These are phyloP conservation scores for Phaeotremella skinneri DNA, from an alignment of 768 basidiomycete species.

Conservation along the genomic window DNA sequence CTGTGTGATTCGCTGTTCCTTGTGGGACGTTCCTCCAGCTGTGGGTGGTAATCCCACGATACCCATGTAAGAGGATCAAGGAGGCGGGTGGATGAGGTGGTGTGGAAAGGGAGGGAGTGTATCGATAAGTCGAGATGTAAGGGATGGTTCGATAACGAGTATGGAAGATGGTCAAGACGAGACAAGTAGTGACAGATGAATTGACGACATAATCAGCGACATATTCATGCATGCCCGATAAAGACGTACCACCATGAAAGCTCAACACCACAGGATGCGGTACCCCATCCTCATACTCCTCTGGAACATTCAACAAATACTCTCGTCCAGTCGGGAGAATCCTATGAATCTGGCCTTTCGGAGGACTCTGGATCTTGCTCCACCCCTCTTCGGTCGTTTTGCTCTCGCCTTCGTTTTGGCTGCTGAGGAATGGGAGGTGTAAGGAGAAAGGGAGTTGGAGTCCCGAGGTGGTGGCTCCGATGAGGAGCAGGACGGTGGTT, in stretches of 20 bases:
- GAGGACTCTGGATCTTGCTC: no score
- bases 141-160: no score
- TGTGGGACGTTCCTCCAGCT: conserved; percentile 28
- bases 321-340: conserved; percentile 14
- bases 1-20: conserved; percentile 23
- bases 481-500: no score
- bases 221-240: no score
- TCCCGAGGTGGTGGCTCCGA: neutral
- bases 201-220: no score
- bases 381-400: neutral
- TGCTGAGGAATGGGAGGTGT: neutral
- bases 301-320: conserved; percentile 18
- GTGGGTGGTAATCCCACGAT: no score
- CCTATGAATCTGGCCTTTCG: conserved; percentile 6
- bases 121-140: no score
- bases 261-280: conserved; percentile 28
- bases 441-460: no score
- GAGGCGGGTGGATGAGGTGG: no score
- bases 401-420: neutral
- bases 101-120: no score
- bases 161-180: neutral
- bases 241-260: conserved; percentile 33
- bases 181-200: neutral
- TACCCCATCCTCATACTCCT: conserved; percentile 9
- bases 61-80: no score